Base-by-base conservation (phyloP, 2,329 filamentous ascomycete genomes). In the Chrysosporium queenslandicum region DNA sequence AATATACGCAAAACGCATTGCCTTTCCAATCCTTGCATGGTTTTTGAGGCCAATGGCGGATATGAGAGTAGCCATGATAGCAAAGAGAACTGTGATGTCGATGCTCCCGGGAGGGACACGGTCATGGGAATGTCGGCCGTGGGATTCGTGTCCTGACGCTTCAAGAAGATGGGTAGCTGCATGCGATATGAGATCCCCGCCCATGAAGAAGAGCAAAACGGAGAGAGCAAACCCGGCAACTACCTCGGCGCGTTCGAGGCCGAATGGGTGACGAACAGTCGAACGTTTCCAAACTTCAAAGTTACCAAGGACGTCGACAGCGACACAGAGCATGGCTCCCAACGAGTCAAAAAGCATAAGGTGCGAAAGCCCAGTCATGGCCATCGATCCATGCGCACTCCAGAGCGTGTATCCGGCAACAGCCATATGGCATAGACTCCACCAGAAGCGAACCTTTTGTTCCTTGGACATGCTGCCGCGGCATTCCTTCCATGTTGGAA, bases 261-360 rank as follows among this genome's bases (percentile, higher is more conserved):
- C 90, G 64, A 98, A 98, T 0, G 92, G 92, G 69, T 98, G 89
- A 21, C 90, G 83, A 60, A 98, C 86, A 59, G 85, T 94, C 60
- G 87, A 91, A 43, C 91, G 81, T 58, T 88, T 87, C 92, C 92
- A 98, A 37, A 97, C 90, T 66, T 98, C 92, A 62, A 98, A 98
- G 67, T 98, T 98, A 48, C 87, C 83, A 45, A 96, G 80, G 1
- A 97, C 87, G 64, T 98, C 92, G 43, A 97, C 91, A 11, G 81
- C 83, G 2, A 95, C 89, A 66, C 91, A 97, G 4, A 97, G 80
- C 45, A 90, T 83, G 3, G 92, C 92, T 30, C 89, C 92, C 1
- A 94, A 81, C 7, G 92, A 91, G 66, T 98, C 92, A 67, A 96
- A 98, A 68, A 97, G 87, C 54, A 97, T 85, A 43, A 98, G 75